Percentiles rank a stretch among this genome's conserved stretches.
Conservation (phyloP, 2,329 filamentous ascomycete species). For the Diaporthe aspalathi region DNA sequence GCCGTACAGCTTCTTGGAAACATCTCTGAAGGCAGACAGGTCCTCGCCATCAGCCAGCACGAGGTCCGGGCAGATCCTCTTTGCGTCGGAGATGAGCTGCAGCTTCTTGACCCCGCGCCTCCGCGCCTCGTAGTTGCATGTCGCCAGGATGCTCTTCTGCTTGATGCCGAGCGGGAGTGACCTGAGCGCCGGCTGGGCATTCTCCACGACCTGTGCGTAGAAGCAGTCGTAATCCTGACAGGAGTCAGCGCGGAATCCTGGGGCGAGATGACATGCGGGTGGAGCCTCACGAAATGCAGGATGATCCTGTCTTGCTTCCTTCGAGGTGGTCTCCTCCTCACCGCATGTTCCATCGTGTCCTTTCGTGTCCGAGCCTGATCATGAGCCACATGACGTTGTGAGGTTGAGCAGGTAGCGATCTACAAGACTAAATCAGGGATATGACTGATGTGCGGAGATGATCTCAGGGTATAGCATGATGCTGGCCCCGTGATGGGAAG, state of each 20-base stretch:
- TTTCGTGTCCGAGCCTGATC: constrained; percentile 8
- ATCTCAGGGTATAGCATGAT: not conserved
- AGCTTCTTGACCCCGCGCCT: constrained; percentile 81
- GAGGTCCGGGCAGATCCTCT: constrained; percentile 82
- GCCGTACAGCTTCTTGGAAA: constrained; percentile 81
- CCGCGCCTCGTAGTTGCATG: constrained; percentile 93
- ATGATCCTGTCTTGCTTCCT: constrained; percentile 76
- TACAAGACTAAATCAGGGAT: not conserved
- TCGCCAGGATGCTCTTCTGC: constrained; percentile 93
- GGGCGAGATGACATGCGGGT: not conserved
- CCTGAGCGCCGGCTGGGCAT: constrained; percentile 79
- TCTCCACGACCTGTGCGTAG: constrained; percentile 92
- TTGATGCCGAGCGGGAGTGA: constrained; percentile 83
- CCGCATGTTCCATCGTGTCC: constrained; percentile 47
- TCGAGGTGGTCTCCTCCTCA: constrained; percentile 48
- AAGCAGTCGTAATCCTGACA: constrained; percentile 86
- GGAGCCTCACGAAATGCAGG: constrained; percentile 78
- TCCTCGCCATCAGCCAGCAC: constrained; percentile 90
- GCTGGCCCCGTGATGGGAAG: not conserved
- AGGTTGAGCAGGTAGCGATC: not conserved
- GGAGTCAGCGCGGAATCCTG: not conserved
- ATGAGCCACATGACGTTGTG: constrained; percentile 14
- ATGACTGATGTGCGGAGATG: not conserved
- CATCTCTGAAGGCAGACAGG: constrained; percentile 84
- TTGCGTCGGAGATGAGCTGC: constrained; percentile 86